Conservation (phyloP, 768 basidiomycete genomes). For the Russula sp. region DNA sequence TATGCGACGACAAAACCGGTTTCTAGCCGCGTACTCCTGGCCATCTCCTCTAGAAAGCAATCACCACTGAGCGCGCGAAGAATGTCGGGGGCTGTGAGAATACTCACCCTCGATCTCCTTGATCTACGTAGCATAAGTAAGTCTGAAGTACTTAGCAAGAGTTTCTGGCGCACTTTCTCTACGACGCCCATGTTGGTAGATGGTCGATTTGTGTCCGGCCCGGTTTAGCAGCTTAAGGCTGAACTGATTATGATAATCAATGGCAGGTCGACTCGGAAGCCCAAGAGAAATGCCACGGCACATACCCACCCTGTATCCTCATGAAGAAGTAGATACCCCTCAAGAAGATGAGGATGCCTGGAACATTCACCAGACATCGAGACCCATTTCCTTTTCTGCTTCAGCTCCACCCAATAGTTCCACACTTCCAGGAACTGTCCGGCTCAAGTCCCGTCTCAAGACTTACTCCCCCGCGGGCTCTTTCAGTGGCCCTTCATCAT, state of each 20-base stretch:
- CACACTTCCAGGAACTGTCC: constrained; percentile 20
- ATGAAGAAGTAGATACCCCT: constrained; percentile 50
- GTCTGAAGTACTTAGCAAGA: neutral
- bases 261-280: too few relatives aligned
- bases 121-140: constrained; percentile 47
- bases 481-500: constrained; percentile 27
- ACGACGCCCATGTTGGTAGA: constrained; percentile 77
- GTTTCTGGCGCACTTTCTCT: constrained; percentile 64
- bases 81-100: neutral
- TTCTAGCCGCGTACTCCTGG: constrained; percentile 62
- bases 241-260: too few relatives aligned
- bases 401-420: constrained; percentile 17
- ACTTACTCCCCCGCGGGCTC: constrained; percentile 24
- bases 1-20: neutral
- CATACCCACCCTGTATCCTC: constrained; percentile 63
- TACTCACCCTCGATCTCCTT: constrained; percentile 90
- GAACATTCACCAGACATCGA: constrained; percentile 28
- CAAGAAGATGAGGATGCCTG: constrained; percentile 46
- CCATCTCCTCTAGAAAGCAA: constrained; percentile 80
- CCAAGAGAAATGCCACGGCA: constrained; percentile 36
- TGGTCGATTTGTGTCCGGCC: neutral
- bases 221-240: constrained; percentile 7
- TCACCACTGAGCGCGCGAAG: neutral
- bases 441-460: constrained; percentile 26
- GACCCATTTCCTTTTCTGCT: constrained; percentile 26